Conservation (phyloP, 2,329 filamentous ascomycete genomes). For the Penicillium sp. region DNA sequence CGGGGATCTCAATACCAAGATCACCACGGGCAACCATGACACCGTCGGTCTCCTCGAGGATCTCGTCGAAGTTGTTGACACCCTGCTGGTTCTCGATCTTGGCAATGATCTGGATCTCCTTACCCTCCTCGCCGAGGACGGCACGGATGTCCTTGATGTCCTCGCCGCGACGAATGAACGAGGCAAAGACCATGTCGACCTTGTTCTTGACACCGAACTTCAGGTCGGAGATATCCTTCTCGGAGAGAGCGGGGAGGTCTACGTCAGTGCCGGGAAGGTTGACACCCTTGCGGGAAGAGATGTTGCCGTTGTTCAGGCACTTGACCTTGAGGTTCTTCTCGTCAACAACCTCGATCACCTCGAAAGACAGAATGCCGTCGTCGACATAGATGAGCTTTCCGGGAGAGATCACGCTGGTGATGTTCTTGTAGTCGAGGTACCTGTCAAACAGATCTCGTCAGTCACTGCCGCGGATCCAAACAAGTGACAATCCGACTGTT, state of each 20-base stretch:
- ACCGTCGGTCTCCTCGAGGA: slow-evolving; percentile 92
- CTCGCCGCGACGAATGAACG: slow-evolving; percentile 91
- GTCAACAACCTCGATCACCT: slow-evolving; percentile 84
- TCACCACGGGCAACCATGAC: slow-evolving; percentile 99
- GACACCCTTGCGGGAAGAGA: slow-evolving; percentile 98
- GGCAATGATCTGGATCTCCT: slow-evolving; percentile 98
- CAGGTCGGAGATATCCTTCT: slow-evolving; percentile 96
- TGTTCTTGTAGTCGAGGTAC: slow-evolving; percentile 99
- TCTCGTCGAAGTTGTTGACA: slow-evolving; percentile 99
- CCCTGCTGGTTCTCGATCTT: slow-evolving; percentile 99
- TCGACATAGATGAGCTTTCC: slow-evolving; percentile 98
- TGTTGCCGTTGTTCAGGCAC: slow-evolving; percentile 96
- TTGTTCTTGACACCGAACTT: slow-evolving; percentile 96
- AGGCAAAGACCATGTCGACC: slow-evolving; percentile 99
- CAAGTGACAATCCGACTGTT: not conserved
- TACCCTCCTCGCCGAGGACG: slow-evolving; percentile 86
- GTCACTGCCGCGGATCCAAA: slow-evolving; percentile 2
- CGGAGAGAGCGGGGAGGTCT: slow-evolving; percentile 92
- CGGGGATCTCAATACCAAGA: slow-evolving; percentile 96
- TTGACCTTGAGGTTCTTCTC: slow-evolving; percentile 83
- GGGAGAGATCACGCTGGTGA: slow-evolving; percentile 92
- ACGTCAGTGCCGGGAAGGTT: slow-evolving; percentile 99
- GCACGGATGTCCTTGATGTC: slow-evolving; percentile 92
- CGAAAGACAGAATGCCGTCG: slow-evolving; percentile 95
- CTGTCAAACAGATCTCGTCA: slow-evolving; percentile 46